Evolutionary conservation across 306 rosid genomes (phyloP), one percentile per base, ranked within the genome.

Genomic region (apple (Malus domestica)): DNA sequence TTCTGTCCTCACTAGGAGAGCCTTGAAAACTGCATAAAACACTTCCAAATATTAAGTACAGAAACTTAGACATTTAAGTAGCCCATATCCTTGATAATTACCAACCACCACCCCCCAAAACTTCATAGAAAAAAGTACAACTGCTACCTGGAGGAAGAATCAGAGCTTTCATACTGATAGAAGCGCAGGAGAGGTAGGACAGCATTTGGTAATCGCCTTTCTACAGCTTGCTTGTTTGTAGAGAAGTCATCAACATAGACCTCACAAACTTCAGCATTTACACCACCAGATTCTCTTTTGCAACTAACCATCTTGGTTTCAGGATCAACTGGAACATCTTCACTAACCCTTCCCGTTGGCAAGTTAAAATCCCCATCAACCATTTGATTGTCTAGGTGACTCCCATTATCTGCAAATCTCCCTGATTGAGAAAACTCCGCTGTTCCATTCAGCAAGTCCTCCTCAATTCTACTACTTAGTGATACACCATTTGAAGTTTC

Each of bases 91-190:
- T 51, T 51, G 6, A 15, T 15, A 51, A 51, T 51, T 51, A 51
- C 8, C 20, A 15, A 51, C 55, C 20, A 51, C 55, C 20, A 51
- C 8, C 55, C 68, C 62, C 77, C 44, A 60, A 44, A 42, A 60
- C 23, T 10, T 58, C 62, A 40, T 42, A 1, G 29, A 14, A 9
- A 61, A 27, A 11, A 59, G 32, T 5, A 51, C 55, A 16, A 51
- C 19, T 51, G 55, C 55, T 89, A 96, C 99, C 99, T 96, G 80
- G 91, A 88, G 77, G 99, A 92, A 76, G 99, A 92, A 65, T 96
- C 99, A 65, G 99, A 96, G 84, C 99, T 96, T 90, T 92, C 99
- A 81, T 93, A 92, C 78, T 96, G 99, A 87, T 76, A 83, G 82
- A 82, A 55, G 40, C 98, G 97, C 81, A 96, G 85, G 73, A 92